Evolutionary conservation across 768 basidiomycete genomes (phyloP), one percentile per base, ranked within the genome.

Genomic region (Mrakia hoshinonis): DNA sequence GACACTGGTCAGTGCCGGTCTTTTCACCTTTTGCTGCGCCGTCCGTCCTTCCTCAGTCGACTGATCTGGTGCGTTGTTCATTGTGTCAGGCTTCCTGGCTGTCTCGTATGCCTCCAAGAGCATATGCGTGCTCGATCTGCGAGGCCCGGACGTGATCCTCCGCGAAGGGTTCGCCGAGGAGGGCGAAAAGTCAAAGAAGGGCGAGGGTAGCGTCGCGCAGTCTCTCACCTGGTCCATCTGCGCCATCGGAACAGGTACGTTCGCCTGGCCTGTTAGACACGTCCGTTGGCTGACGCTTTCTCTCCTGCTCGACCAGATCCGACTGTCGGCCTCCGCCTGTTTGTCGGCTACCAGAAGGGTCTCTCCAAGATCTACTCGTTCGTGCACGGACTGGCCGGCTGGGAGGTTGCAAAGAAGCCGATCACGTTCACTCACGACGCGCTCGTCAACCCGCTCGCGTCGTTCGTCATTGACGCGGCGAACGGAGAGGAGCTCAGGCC

Each of bases 191-290:
- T 79, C 24, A 29, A 58, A 46, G 31, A 46, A 47, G 48, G 54
- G 52, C 5, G 69, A 70, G 31, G 61, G 47, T 26, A 62, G 36
- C 15, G 67, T 65, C n/a, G 60, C 62, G 11, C 79, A 79, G 22
- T 83, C 84, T 0, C 77, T 94, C 73, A 81, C 83, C 34, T 95
- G 90, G 90, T 83, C 87, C 0, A 83, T 91, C 6, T 82, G 84
- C 62, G 79, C 83, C 2, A 76, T 87, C 26, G 83, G 83, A 5
- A 79, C 84, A 77, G 88, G 89, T 83, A 65, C 22, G 12, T 24
- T 38, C 12, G 15, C 51, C 29, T 7, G 52, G 9, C 52, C 15
- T 22, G 11, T 6, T 36, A 51, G 38, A 26, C 24, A 24, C 51
- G 20, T 43, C 46, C 18, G 29, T 22, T 43, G 22, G 48, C n/a